Evolutionary conservation across 2,329 filamentous ascomycete species (phyloP).

Genomic region (Stagonosporopsis rhizophila): DNA sequence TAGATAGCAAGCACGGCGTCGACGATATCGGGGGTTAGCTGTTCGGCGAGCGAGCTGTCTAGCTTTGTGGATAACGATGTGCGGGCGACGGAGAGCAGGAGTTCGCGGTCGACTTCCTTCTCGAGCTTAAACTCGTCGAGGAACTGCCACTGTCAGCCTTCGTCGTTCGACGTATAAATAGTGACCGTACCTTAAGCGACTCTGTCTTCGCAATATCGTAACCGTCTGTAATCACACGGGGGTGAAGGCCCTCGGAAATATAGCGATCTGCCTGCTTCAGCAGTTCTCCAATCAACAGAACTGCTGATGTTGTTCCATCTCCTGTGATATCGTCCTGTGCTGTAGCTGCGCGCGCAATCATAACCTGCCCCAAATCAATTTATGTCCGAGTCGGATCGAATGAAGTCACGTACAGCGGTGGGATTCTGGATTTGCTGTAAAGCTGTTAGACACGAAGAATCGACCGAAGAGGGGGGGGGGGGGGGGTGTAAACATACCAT

Average conservation of each 20-base stretch:
- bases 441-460: slow-evolving; percentile 18
- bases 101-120: slow-evolving; percentile 88
- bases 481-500: slow-evolving; percentile 58
- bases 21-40: slow-evolving; percentile 93
- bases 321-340: slow-evolving; percentile 98
- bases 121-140: slow-evolving; percentile 91
- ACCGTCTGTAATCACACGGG: slow-evolving; percentile 93
- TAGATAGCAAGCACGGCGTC: slow-evolving; percentile 96
- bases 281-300: slow-evolving; percentile 92
- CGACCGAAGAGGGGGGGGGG: too few species aligned
- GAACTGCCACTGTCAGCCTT: slow-evolving; percentile 65
- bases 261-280: slow-evolving; percentile 97
- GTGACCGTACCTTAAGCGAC: slow-evolving; percentile 73
- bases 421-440: slow-evolving; percentile 91
- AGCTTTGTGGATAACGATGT: slow-evolving; percentile 97
- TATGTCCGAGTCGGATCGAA: neutral
- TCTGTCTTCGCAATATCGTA: slow-evolving; percentile 97
- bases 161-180: neutral
- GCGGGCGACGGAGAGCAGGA: slow-evolving; percentile 89
- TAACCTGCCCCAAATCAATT: slow-evolving; percentile 55
- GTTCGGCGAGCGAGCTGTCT: slow-evolving; percentile 84
- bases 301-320: slow-evolving; percentile 96
- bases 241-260: slow-evolving; percentile 96
- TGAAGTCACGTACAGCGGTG: slow-evolving; percentile 72
- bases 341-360: slow-evolving; percentile 83